Evolutionary conservation across 352 stramenopile genomes (phyloP).

Genomic region (Achlya hypogyna): DNA sequence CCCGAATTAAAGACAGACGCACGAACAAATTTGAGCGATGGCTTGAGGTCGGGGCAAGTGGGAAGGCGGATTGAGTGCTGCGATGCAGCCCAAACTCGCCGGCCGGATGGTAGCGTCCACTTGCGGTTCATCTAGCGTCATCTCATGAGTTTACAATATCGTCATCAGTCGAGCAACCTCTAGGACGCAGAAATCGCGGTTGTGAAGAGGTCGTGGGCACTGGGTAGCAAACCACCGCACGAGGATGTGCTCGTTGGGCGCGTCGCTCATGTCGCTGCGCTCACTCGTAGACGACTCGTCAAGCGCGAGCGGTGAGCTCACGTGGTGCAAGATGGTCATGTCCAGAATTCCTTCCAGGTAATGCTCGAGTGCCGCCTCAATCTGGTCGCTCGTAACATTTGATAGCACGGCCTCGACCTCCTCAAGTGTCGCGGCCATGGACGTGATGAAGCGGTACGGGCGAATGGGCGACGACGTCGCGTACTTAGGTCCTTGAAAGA

Average conservation of each 20-base stretch:
- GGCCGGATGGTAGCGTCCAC: neutral
- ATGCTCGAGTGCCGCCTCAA: neutral
- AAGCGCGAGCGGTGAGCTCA: neutral
- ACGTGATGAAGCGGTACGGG: constrained; percentile 2
- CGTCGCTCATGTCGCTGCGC: neutral
- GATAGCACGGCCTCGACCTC: neutral
- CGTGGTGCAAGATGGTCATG: neutral
- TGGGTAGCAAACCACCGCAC: neutral
- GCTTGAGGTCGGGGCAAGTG: neutral
- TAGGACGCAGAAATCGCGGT: neutral
- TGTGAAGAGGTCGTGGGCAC: neutral
- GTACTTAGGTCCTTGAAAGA: neutral
- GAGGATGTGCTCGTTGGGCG: neutral
- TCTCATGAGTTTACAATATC: neutral
- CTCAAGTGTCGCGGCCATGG: neutral
- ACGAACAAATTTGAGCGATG: neutral
- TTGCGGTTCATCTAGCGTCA: neutral
- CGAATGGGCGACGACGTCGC: neutral
- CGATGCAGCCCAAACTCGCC: neutral
- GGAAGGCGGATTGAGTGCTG: constrained; percentile 2
- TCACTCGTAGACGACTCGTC: neutral
- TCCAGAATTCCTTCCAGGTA: neutral
- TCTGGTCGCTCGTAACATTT: neutral
- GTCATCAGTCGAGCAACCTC: neutral
- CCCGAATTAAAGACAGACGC: neutral